Base-by-base conservation (phyloP, 2,329 filamentous ascomycete genomes). In the Exophiala bonariae region DNA sequence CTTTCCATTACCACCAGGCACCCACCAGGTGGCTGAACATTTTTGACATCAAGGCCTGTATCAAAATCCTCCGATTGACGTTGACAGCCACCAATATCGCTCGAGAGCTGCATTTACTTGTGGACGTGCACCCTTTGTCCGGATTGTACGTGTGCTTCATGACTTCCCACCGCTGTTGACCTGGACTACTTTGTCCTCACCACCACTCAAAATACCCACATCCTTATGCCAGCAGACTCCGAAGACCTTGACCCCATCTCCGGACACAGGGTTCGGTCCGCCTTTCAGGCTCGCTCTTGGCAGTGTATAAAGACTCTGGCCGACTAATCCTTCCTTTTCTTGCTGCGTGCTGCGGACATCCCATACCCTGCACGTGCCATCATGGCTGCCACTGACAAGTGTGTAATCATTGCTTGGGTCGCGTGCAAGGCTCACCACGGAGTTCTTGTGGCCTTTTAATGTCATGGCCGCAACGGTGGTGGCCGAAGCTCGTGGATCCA, bases 131-230 rank as follows among this genome's bases (percentile, higher is more conserved):
- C 38, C n/a, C n/a, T n/a, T n/a, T n/a, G n/a, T n/a, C n/a, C n/a
- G n/a, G n/a, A n/a, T n/a, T n/a, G n/a, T n/a, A n/a, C n/a, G n/a
- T n/a, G n/a, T 20, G 23, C 19, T 33, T 56, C 44, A 56, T 28
- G 47, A 43, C 37, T 46, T 44, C 26, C 57, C 49, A 38, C 52
- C 55, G 14, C 80, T 78, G 68, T 99, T 96, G 51, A 99, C 83
- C 75, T 99, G 93, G 61, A 99, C 84, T 73, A 82, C 84, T 74
- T 93, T 96, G 65, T 99, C 93, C 77, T 97, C 91, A 13, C 92
- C 90, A 34, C 77, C 90, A 62, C 88, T 95, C 35, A 96, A 86
- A 64, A 99, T 92, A 1, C 93, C 95, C 63, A 95, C 82, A 5
- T 83, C 80, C 65, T 78, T 75, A 67, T 96, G 88, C 93, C 93